Base-by-base conservation (phyloP, 1,284 basidiomycete genomes). In the Ganoderma sinense region DNA sequence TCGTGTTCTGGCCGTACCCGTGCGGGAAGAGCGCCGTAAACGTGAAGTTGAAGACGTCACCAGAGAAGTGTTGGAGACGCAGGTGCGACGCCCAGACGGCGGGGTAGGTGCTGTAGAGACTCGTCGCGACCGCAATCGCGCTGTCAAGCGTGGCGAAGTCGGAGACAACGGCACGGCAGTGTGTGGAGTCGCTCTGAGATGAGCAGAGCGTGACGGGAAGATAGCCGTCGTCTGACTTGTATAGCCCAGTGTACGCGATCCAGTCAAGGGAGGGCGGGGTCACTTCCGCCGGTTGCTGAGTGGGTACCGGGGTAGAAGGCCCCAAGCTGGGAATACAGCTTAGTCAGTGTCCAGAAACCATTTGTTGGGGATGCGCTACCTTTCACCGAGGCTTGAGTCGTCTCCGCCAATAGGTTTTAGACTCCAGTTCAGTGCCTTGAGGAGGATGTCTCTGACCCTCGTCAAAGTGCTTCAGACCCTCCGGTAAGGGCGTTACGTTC, bases 361-460 rank as follows among this genome's bases (percentile, higher is more conserved):
- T 23, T 40, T 39, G 1, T 16, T 16, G 61, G 4, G 20, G 18
- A 33, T 45, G 14, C 39, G 11, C 13, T 23, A 43, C 39, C 29
- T 31, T 26, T 58, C 26, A n/a, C 29, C 18, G 16, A 31, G 16
- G 53, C 53, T 56, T 73, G 81, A 82, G 29, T 73, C 64, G 69
- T 86, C 84, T 66, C 72, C 70, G 3, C 45, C 20, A 14, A 64
- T 23, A 1, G 39, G 41, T 14, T 62, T 51, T 4, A 85, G 75
- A 39, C 75, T 68, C 84, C 84, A 86, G 14, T 81, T 77, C 4
- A 69, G 81, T 76, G 74, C 84, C 82, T 62, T 65, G 0, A 82
- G 82, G 13, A 86, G 71, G 18, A 85, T 61, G 53, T 83, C 82
- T 26, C 73, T 76, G 58, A 85, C 69, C 69, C 83, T 84, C 2